A percentile compares a stretch with the other conserved stretches of the same genome.
Evolutionary conservation across 108 stramenopile genomes (phyloP).

Genomic region (Discostella stelligeroides): DNA sequence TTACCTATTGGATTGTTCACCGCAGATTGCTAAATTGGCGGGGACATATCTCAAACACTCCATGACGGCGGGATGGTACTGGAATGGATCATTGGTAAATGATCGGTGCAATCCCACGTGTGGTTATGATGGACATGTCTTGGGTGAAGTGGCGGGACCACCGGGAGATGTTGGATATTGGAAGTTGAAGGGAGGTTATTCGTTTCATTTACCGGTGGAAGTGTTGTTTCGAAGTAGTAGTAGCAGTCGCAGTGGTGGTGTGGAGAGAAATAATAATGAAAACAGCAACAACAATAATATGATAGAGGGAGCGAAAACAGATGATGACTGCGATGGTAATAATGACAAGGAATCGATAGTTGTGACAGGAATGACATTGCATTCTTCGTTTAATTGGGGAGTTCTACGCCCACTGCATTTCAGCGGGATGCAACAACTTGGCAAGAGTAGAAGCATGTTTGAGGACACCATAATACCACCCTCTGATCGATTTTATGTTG

Average conservation of each 20-base stretch:
- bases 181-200: constrained; percentile 61
- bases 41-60: constrained; percentile 73
- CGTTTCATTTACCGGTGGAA: constrained; percentile 57
- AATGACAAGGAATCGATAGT: no score
- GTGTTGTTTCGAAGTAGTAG: constrained; percentile 27
- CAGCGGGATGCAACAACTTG: constrained; percentile 62
- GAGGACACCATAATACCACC: constrained; percentile 24
- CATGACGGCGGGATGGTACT: constrained; percentile 51
- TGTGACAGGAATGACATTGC: constrained; percentile 55
- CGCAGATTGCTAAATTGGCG: constrained; percentile 64
- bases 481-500: constrained; percentile 84
- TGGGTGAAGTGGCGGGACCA: constrained; percentile 72
- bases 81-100: constrained; percentile 60
- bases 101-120: constrained; percentile 64
- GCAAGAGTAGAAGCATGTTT: constrained; percentile 41
- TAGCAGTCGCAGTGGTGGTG: no score
- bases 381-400: constrained; percentile 60
- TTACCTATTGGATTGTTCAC: constrained; percentile 70
- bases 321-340: not conserved
- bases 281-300: no score
- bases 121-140: constrained; percentile 59
- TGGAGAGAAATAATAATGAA: no score
- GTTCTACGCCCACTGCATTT: constrained; percentile 58
- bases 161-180: constrained; percentile 81
- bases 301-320: no score